A percentile compares a stretch with the other conserved stretches of the same genome.
Evolutionary conservation across 2,329 filamentous ascomycete genomes (phyloP).

Genomic region (Neopestalotiopsis sp.): DNA sequence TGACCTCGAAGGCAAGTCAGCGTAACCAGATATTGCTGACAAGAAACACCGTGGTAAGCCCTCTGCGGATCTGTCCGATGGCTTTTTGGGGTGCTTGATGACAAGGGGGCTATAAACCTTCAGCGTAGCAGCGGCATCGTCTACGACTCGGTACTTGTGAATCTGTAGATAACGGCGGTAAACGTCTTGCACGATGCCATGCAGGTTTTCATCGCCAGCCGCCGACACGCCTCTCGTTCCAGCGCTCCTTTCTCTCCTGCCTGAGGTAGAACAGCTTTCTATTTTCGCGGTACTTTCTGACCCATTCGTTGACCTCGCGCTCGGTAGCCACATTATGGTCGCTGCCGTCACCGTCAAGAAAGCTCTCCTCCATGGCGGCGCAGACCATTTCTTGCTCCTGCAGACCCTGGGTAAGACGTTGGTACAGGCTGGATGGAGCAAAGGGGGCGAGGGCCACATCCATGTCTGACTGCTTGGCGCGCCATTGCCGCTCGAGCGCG

Average conservation of each 20-base stretch:
- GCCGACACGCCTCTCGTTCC: constrained; percentile 94
- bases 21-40: background rate
- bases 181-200: background rate
- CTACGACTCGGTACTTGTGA: background rate
- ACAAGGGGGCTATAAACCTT: background rate
- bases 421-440: constrained; percentile 85
- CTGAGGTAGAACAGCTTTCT: constrained; percentile 79
- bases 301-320: constrained; percentile 85
- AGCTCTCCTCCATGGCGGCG: constrained; percentile 87
- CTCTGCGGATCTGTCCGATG: background rate
- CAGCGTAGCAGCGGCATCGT: background rate
- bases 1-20: background rate
- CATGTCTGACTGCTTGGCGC: constrained; percentile 86
- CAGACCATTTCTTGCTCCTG: constrained; percentile 84
- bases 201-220: constrained; percentile 77
- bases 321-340: constrained; percentile 67
- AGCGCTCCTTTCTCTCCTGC: constrained; percentile 86
- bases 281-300: constrained; percentile 79
- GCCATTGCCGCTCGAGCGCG: constrained; percentile 90
- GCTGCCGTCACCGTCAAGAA: constrained; percentile 66
- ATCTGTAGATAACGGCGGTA: background rate
- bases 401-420: constrained; percentile 75
- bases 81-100: background rate
- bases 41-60: background rate
- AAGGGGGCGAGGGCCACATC: constrained; percentile 84